These are phyloP conservation scores for Stephanodiscus triporus DNA, from an alignment of 108 stramenopile genomes.

Conservation along the genomic window DNA sequence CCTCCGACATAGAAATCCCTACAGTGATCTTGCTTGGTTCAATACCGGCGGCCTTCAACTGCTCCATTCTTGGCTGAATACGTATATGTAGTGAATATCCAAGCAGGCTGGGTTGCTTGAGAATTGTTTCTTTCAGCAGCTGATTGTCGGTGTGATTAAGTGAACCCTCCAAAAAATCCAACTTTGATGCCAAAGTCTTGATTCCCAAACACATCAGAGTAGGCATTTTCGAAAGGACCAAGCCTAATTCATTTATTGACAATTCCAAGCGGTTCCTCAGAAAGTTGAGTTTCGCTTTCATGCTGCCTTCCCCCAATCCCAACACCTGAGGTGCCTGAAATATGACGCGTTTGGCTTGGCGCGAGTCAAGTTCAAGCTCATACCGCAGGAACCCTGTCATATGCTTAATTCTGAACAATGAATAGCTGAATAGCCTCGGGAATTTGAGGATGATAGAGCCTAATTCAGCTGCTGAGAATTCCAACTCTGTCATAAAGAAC, in stretches of 20 bases:
- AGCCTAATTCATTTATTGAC: slow-evolving; percentile 44
- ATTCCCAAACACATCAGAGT: slow-evolving; percentile 58
- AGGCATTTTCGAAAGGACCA: slow-evolving; percentile 72
- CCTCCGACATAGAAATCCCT: slow-evolving; percentile 70
- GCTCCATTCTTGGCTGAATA: slow-evolving; percentile 71
- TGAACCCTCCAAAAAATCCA: slow-evolving; percentile 58
- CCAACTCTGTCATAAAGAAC: slow-evolving; percentile 68
- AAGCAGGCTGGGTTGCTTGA: slow-evolving; percentile 70
- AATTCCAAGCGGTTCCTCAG: slow-evolving; percentile 44
- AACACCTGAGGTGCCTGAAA: slow-evolving; percentile 78
- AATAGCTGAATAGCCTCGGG: slow-evolving; percentile 73
- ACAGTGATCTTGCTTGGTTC: slow-evolving; percentile 60
- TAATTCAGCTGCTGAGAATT: slow-evolving; percentile 63
- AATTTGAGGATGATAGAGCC: slow-evolving; percentile 63
- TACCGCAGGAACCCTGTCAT: slow-evolving; percentile 70
- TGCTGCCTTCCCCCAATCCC: slow-evolving; percentile 54
- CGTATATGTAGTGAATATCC: slow-evolving; percentile 79
- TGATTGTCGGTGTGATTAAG: slow-evolving; percentile 26
- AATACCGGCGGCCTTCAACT: slow-evolving; percentile 52
- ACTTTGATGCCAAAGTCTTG: slow-evolving; percentile 65
- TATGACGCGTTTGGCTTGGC: slow-evolving; percentile 72
- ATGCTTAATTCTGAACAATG: slow-evolving; percentile 73
- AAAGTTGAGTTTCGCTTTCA: slow-evolving; percentile 66
- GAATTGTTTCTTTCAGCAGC: slow-evolving; percentile 47
- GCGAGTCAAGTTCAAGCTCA: slow-evolving; percentile 66